Evolutionary conservation across 352 stramenopile species (phyloP).

Genomic region (Pythium phragmiticola): DNA sequence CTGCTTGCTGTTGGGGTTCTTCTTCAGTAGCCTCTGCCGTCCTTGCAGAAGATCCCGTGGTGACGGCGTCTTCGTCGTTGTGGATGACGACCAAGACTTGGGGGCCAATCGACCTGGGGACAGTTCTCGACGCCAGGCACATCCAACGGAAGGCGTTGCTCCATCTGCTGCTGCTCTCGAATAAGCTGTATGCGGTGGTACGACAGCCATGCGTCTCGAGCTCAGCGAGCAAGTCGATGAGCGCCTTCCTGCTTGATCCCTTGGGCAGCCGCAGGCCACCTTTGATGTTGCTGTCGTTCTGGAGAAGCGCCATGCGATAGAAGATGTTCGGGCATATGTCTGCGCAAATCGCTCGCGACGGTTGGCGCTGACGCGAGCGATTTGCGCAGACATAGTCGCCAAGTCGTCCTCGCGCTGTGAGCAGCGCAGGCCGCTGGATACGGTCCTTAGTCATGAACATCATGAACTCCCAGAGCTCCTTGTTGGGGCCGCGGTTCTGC

Average conservation of each 20-base stretch:
- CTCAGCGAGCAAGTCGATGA: constrained; percentile 94
- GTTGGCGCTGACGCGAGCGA: constrained; percentile 61
- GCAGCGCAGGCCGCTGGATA: constrained; percentile 48
- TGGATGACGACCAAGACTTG: constrained; percentile 37
- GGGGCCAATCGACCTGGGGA: constrained; percentile 65
- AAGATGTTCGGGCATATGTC: constrained; percentile 94
- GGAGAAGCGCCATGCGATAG: constrained; percentile 89
- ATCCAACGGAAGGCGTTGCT: constrained; percentile 81
- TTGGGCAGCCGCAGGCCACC: constrained; percentile 87
- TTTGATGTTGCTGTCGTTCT: constrained; percentile 54
- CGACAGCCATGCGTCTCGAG: constrained; percentile 84
- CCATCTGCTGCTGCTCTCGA: constrained; percentile 73
- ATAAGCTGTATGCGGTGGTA: constrained; percentile 78
- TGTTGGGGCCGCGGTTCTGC: constrained; percentile 44
- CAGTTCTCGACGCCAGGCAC: constrained; percentile 83
- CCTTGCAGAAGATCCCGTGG: background rate
- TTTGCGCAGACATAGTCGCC: no score
- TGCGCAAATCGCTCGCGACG: constrained; percentile 74
- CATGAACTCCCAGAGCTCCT: constrained; percentile 88
- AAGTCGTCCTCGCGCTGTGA: constrained; percentile 58
- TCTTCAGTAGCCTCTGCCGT: constrained; percentile 31
- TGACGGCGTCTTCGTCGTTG: constrained; percentile 29
- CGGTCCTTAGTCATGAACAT: constrained; percentile 76
- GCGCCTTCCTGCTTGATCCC: constrained; percentile 96
- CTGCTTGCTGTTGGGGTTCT: constrained; percentile 29